These are phyloP conservation scores for Epichloe sibirici DNA, from an alignment of 2,329 filamentous ascomycete species.

Conservation along the genomic window DNA sequence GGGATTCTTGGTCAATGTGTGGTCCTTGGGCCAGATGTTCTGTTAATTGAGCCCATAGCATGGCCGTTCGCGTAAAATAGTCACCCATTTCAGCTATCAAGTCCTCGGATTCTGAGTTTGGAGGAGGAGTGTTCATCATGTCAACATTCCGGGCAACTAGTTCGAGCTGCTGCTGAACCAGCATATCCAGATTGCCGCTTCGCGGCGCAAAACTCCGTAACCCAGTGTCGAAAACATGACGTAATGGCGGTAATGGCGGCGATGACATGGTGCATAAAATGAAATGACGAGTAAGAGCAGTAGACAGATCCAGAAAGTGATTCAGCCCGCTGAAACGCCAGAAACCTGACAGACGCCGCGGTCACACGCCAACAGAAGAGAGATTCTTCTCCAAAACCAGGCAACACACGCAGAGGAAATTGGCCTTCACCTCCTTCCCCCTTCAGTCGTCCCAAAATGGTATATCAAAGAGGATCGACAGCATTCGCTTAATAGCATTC, in stretches of 20 bases:
- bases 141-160: constrained; percentile 14
- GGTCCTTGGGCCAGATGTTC: constrained; percentile 21
- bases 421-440: not conserved
- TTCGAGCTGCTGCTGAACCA: constrained; percentile 19
- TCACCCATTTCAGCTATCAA: constrained; percentile 24
- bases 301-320: not conserved
- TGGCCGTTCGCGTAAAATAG: constrained; percentile 22
- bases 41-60: constrained; percentile 21
- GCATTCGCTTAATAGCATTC: too few relatives aligned
- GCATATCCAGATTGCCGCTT: constrained; percentile 12
- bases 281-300: not conserved
- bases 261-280: constrained; percentile 11
- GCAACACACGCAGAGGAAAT: too few relatives aligned
- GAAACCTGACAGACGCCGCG: not conserved
- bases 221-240: constrained; percentile 18
- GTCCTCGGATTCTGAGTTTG: constrained; percentile 12
- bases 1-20: constrained; percentile 18
- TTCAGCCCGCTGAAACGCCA: not conserved
- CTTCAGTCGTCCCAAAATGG: not conserved
- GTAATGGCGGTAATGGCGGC: constrained; percentile 10
- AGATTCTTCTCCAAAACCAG: too few relatives aligned
- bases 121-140: constrained; percentile 9
- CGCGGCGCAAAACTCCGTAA: constrained; percentile 6
- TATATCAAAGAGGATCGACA: too few relatives aligned
- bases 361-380: not conserved